Base-by-base conservation (phyloP, 176 grass and related monocot genomes). In the Ampelocalamus luodianensis region DNA sequence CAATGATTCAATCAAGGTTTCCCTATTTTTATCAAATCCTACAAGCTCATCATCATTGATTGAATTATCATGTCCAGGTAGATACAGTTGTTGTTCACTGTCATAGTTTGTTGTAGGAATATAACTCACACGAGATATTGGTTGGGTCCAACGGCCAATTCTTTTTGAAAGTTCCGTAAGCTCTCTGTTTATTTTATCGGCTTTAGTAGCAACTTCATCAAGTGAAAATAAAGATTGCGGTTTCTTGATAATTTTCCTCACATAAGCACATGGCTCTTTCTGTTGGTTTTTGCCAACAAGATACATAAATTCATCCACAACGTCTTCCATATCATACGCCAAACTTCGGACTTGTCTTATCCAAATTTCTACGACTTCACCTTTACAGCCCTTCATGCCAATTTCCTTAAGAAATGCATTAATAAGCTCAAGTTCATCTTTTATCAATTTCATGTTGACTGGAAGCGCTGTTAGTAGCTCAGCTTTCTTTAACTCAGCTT, bases 311-410 rank as follows among this genome's bases (percentile, higher is more conserved):
- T 84, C 22, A 70, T 91, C 89, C 6, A 76, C 62, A 8, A 63
- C 50, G 27, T 88, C 85, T 76, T 91, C 85, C 82, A 88, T 84
- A 42, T 43, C 62, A 75, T 88, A 70, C 1, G 80, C 74, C 27
- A 88, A 62, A 34, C 71, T 81, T 39, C 89, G 37, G n/a, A 76
- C 79, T 74, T 81, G 58, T 8, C 18, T 1, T 79, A 81, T 66
- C 85, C 85, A 91, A 29, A 68, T 71, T 84, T 91, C 54, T 8
- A 79, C 16, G 5, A 54, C 80, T 84, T 68, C 79, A 76, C 26
- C 27, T 6, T 69, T 61, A 2, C 39, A 67, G 6, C 37, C 60
- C 27, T 17, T 48, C 45, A 6, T 65, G 8, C 66, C 53, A 12
- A 56, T 51, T 23, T 82, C 58, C 61, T 42, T 50, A 20, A 90